Conservation (phyloP, 208 protist species). For the Trypanosoma mega region DNA sequence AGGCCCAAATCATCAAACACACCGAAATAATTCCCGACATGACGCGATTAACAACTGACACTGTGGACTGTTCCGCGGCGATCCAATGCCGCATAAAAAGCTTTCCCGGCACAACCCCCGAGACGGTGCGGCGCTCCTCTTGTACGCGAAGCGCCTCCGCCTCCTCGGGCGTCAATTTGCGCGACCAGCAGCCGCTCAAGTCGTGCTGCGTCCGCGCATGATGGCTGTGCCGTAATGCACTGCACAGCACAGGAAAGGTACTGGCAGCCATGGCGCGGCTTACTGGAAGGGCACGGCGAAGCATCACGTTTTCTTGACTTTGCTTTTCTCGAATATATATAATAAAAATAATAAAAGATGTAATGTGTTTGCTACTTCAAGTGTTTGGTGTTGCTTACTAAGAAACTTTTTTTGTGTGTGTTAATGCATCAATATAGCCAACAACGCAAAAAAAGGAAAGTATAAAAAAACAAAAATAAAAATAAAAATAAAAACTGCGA, state of each 20-base stretch:
- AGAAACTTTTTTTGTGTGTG: no score
- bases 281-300: conserved; percentile 51
- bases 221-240: conserved; percentile 37
- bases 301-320: conserved; percentile 22
- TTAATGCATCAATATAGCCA: no score
- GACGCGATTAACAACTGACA: conserved; percentile 86
- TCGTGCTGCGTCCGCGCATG: conserved; percentile 81
- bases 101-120: conserved; percentile 83
- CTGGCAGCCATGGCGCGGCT: conserved; percentile 14
- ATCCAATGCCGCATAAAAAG: conserved; percentile 94
- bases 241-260: conserved; percentile 1
- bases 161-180: conserved; percentile 56
- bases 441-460: no score
- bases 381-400: no score
- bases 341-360: conserved; percentile 7
- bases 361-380: neutral
- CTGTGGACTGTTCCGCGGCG: conserved; percentile 82
- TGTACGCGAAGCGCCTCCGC: conserved; percentile 26
- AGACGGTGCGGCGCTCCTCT: conserved; percentile 76
- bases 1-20: conserved; percentile 80
- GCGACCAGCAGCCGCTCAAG: conserved; percentile 61
- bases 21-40: conserved; percentile 81
- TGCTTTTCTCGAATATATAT: conserved; percentile 19
- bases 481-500: no score
- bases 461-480: no score